Conservation (phyloP, 2,329 filamentous ascomycete species). For the Tolypocladium sp. region DNA sequence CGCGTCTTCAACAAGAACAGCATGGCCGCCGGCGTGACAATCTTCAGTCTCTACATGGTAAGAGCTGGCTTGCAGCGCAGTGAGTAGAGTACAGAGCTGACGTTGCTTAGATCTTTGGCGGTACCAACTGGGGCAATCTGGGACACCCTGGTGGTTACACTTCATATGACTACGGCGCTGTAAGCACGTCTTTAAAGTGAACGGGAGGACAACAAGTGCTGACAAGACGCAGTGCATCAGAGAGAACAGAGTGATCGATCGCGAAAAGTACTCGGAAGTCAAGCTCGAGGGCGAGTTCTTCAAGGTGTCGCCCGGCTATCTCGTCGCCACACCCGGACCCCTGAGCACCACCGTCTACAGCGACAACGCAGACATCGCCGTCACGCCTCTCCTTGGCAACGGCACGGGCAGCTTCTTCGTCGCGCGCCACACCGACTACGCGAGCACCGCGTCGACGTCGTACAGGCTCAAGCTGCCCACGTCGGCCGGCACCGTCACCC, state of each 20-base stretch:
- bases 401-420: constrained; percentile 54
- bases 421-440: constrained; percentile 56
- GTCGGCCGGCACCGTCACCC: constrained; percentile 42
- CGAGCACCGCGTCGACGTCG: constrained; percentile 41
- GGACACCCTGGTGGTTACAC: constrained; percentile 59
- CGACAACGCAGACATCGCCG: constrained; percentile 39
- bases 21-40: constrained; percentile 53
- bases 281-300: constrained; percentile 71
- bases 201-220: background rate
- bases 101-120: constrained; percentile 50
- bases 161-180: constrained; percentile 44
- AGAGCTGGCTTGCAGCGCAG: background rate
- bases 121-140: constrained; percentile 77
- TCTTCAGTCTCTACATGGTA: constrained; percentile 71
- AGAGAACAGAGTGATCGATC: constrained; percentile 57
- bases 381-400: constrained; percentile 52
- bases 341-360: constrained; percentile 42
- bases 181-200: constrained; percentile 9
- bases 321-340: constrained; percentile 47
- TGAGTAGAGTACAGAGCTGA: background rate
- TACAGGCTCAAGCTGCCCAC: constrained; percentile 59
- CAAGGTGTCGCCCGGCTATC: constrained; percentile 61
- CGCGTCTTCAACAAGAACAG: constrained; percentile 74
- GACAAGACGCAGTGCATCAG: constrained; percentile 35
- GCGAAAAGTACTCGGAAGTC: constrained; percentile 72